Evolutionary conservation across 805 yeast genomes (phyloP).

Genomic region (Komagataella mondaviorum): DNA sequence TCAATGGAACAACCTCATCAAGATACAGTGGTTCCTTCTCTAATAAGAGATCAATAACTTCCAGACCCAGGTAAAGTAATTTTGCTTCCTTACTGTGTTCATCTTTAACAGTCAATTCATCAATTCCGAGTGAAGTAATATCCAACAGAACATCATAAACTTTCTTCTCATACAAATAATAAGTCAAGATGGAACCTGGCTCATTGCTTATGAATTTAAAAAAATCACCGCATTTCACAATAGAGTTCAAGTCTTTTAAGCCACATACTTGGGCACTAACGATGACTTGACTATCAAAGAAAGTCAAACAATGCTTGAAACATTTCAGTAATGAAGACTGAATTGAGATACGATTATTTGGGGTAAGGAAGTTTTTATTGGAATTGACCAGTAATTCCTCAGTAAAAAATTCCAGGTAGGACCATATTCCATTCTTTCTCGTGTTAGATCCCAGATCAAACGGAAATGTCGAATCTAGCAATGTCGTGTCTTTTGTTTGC

Average conservation of each 20-base stretch:
- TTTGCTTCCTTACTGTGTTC: slow-evolving; percentile 18
- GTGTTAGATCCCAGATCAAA: slow-evolving; percentile 44
- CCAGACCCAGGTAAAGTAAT: slow-evolving; percentile 26
- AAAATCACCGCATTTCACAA: slow-evolving; percentile 30
- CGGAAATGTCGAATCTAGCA: slow-evolving; percentile 30
- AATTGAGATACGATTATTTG: slow-evolving; percentile 24
- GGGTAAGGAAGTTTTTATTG: slow-evolving; percentile 20
- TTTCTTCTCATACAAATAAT: slow-evolving; percentile 45
- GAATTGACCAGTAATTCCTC: slow-evolving; percentile 51
- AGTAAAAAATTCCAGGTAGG: slow-evolving; percentile 65
- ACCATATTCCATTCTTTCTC: slow-evolving; percentile 61
- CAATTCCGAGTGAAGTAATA: slow-evolving; percentile 47
- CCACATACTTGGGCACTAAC: slow-evolving; percentile 35
- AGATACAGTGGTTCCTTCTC: slow-evolving; percentile 45
- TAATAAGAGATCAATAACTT: slow-evolving; percentile 30
- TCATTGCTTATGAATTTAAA: slow-evolving; percentile 43
- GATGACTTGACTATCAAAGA: slow-evolving; percentile 40
- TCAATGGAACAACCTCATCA: slow-evolving; percentile 37
- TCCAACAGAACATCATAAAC: slow-evolving; percentile 43
- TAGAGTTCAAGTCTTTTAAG: slow-evolving; percentile 28
- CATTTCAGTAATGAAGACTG: slow-evolving; percentile 42
- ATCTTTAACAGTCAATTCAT: slow-evolving; percentile 29
- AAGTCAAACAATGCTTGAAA: slow-evolving; percentile 29
- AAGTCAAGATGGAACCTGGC: slow-evolving; percentile 56
- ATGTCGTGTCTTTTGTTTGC: slow-evolving; percentile 13